Evolutionary conservation across 768 basidiomycete genomes (phyloP), one percentile per base, ranked within the genome.

Genomic region (Tephrocybe sp.): DNA sequence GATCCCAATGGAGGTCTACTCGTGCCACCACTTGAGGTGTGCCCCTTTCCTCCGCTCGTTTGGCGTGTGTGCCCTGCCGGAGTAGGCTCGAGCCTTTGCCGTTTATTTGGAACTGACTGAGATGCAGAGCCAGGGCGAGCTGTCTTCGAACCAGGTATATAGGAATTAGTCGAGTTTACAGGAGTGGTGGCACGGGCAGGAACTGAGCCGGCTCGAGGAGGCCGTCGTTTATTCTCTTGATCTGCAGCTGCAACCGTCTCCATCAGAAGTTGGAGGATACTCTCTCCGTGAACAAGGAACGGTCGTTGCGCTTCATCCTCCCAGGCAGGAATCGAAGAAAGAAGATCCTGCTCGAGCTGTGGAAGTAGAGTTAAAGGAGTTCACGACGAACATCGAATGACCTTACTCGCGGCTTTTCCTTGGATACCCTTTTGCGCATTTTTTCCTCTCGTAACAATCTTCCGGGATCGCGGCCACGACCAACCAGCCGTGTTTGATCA

Each of bases 381-480:
- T 15, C 7, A 34, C 32, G 11, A n/a, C 15, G 11, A n/a, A n/a
- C 32, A 8, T 34, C 32, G 11, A 9, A 18, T 41, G 41, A 30
- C 9, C 85, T 54, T 63, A 97, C 96, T 63, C 89, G 80, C 22
- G 96, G 96, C 62, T 97, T 98, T 70, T 96, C 88, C 64, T 91
- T 89, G 49, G 77, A 78, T 12, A 99, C 93, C 24, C 95, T 77
- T 66, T 98, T 98, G 46, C 96, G 79, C 87, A 96, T 92, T 77
- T 97, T 97, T 73, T 98, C 96, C 68, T 99, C 96, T 51, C 92
- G 79, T 44, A 98, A 69, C 28, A 99, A 68, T 16, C 92, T 75
- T 5, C 92, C 92, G 5, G 92, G 88, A 72, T 93, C 89, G 48
- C 92, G 77, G 22, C 90, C 91, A 60, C 90, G 79, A 13, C 91